These are phyloP conservation scores for Exophiala sideris DNA, from an alignment of 2,329 filamentous ascomycete species.

Conservation along the genomic window DNA sequence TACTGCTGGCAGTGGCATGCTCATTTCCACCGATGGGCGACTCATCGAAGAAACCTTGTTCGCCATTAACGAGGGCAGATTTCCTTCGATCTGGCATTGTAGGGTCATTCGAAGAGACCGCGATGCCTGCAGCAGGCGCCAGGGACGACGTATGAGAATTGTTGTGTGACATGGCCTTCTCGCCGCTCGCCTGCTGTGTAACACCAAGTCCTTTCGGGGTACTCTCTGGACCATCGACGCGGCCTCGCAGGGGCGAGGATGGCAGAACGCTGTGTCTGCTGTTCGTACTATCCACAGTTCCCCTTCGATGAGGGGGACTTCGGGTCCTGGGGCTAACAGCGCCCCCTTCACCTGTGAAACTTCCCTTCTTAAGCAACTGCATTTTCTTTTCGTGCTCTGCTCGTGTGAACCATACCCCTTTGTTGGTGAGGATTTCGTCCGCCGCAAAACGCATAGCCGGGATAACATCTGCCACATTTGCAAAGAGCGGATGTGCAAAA, in stretches of 20 bases:
- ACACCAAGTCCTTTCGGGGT: not conserved
- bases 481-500: constrained; percentile 88
- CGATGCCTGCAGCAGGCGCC: constrained; percentile 13
- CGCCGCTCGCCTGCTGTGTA: not conserved
- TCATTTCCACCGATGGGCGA: constrained; percentile 5
- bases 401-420: constrained; percentile 66
- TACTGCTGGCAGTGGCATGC: constrained; percentile 6
- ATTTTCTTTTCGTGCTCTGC: constrained; percentile 60
- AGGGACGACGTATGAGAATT: constrained; percentile 11
- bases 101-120: constrained; percentile 1
- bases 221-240: constrained; percentile 8
- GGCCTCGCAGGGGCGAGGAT: constrained; percentile 21
- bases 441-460: constrained; percentile 82
- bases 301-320: constrained; percentile 19
- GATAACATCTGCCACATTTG: constrained; percentile 79
- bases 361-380: constrained; percentile 42
- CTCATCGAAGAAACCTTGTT: constrained; percentile 5
- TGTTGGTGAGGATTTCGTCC: constrained; percentile 75
- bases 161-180: constrained; percentile 8
- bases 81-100: constrained; percentile 1
- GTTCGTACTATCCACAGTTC: not conserved
- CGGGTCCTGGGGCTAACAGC: constrained; percentile 27
- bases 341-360: constrained; percentile 26
- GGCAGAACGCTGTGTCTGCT: constrained; percentile 14
- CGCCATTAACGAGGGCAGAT: constrained; percentile 11